Evolutionary conservation across 495 filamentous ascomycete species (phyloP), one percentile per base, ranked within the genome.

Genomic region (Penicillium soppii): DNA sequence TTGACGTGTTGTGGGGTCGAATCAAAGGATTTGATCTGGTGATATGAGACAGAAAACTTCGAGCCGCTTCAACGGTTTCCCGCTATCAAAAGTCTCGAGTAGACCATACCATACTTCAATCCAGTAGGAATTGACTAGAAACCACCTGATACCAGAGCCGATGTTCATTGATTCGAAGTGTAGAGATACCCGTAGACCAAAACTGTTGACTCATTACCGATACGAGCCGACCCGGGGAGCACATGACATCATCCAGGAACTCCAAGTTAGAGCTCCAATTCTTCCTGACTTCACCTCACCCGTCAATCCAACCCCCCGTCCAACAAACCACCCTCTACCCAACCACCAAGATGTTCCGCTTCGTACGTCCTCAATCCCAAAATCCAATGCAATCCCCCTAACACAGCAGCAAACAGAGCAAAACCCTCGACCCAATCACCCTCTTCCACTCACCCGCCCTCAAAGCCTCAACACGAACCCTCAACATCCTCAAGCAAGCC

Each of bases 361-460:
- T 74, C 56, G 71, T 73, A 70, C 23, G 71, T 54, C 19, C 15
- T 7, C 5, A 22, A 37, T 16, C 19, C 37, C 41, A 16, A 47
- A 48, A 5, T 13, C 30, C 40, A 41, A 35, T 10, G 42, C 40
- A 17, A 42, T 12, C 37, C 35, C 38, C 8, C 23, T 32, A 32
- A 53, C 10, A 12, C 4, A 52, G 51, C 36, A 32, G 33, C 46
- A 22, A 16, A 9, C 56, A 92, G 88, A 79, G 80, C 70, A 92
- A 91, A 82, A 78, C 87, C 54, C 80, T 90, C 71, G 90, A 97
- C 77, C 84, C 95, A 53, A 85, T 98, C 61, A 96, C 91, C 50
- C 86, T 98, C 76, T 98, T 97, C 81, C 92, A 97, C 81, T 83
- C 85, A 57, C 81, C 92, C 20, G 72, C 71, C 33, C 71, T 78